Evolutionary conservation across 495 filamentous ascomycete species (phyloP), one percentile per base, ranked within the genome.

Genomic region (Neurospora cerealis): DNA sequence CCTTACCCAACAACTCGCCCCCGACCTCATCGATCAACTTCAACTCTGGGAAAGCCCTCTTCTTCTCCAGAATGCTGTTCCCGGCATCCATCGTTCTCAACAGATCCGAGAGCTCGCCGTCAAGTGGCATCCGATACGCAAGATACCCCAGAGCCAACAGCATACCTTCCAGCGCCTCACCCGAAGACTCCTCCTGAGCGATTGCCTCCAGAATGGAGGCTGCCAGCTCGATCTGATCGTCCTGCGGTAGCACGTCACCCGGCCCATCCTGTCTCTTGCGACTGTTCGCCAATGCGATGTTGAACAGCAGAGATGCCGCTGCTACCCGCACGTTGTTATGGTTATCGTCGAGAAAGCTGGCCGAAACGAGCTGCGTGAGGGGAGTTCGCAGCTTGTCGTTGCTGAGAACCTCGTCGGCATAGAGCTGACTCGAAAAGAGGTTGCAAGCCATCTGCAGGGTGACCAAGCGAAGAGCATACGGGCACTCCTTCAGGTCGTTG

Each of bases 401-500:
- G 6, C 72, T 48, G 9, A 88, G 81, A 40, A 88, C 80, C 40
- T 84, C 79, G 37, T 81, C 76, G 1, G 83, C 79, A 78, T 90
- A 92, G 36, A 92, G 85, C 0, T 86, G 88, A 4, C 87, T 82
- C 1, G 89, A 90, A 73, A 91, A 91, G 9, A 91, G 81, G 74
- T 93, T 92, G 73, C 84, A 87, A 2, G 88, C 80, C 75, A 86
- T 84, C 34, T 90, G 89, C 21, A 93, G 83, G 1, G 93, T 92
- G 24, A 96, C 93, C 28, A 99, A 89, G 21, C 92, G 89, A 11
- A 98, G 87, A 24, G 90, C 88, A 79, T 98, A 97, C 1, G 95
- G 93, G 72, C 86, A 89, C 2, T 81, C 78, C 9, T 79, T 11
- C 4, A 85, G 78, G 5, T 81, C 75, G 69, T 86, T 89, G 41